Base-by-base conservation (phyloP, 2,329 filamentous ascomycete species). In the Lecanicillium sp. region DNA sequence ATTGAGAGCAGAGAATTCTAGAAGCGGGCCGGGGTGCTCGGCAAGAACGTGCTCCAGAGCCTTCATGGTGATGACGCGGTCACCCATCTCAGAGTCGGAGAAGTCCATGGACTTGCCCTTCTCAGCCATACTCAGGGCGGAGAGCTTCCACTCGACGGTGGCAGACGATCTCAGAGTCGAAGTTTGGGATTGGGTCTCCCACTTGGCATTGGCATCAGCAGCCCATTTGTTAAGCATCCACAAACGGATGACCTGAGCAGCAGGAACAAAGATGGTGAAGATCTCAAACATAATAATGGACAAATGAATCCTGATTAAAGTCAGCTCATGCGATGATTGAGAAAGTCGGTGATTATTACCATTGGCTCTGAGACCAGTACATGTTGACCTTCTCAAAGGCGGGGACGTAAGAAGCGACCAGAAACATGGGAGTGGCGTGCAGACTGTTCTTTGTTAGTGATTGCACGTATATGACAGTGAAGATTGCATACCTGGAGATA, bases 371-470 rank as follows among this genome's bases (percentile, higher is more conserved):
- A 0, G 71, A 56, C 53, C 67, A 78, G 58, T 72, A 74, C n/a
- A 57, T 55, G 54, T 77, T 76, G 51, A 77, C 57, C 2, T 55
- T 55, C 5, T 55, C 59, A 43, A 76, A 68, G 3, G 57, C 63
- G 8, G 69, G 65, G 5, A 61, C 55, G 36, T 67, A 63, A 2
- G 68, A 67, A 38, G 75, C 74, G 14, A 77, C 60, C n/a, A 81
- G 64, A 70, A 75, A 81, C 58, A 81, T 66, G 0, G 78, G 77
- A 4, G 75, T 76, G 11, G 75, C 78, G 30, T 72, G 75, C 10
- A 80, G 65, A 51, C 72, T 75, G 21, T 27, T 15, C 41, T 40
- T 38, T 20, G 45, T 49, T 26, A 45, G 46, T 14, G 50, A 15
- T n/a, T 33, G 10, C 33, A 15, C 4, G 11, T 30, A 29, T 3